Evolutionary conservation across 306 rosid genomes (phyloP).

Genomic region (Comarum palustre): DNA sequence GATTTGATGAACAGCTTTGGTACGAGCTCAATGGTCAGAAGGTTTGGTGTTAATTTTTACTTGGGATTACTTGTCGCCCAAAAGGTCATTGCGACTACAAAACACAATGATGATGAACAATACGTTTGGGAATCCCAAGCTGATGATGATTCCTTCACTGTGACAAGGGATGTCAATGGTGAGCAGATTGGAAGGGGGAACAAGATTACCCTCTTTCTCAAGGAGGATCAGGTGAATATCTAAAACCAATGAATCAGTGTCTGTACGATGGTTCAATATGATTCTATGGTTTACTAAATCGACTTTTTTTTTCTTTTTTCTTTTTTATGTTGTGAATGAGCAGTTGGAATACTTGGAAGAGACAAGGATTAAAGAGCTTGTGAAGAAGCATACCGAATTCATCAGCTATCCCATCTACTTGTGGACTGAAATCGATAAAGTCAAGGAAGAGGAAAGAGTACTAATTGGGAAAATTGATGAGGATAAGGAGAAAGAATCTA

Average conservation of each 20-base stretch:
- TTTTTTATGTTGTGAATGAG: too few relatives aligned
- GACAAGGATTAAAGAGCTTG: background rate
- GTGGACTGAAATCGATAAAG: slow-evolving; percentile 23
- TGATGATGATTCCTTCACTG: background rate
- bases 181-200: background rate
- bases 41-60: background rate
- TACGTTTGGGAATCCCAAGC: background rate
- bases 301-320: too few relatives aligned
- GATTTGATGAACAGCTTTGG: background rate
- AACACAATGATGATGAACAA: background rate
- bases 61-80: background rate
- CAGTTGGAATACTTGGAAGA: background rate
- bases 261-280: too few relatives aligned
- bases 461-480: slow-evolving; percentile 52
- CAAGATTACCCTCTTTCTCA: background rate
- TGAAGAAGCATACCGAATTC: background rate
- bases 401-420: background rate
- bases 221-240: background rate
- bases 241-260: background rate
- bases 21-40: background rate
- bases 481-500: slow-evolving; percentile 44
- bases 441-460: slow-evolving; percentile 67
- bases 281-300: too few relatives aligned
- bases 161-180: background rate
- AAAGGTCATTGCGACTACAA: background rate